Percentiles rank a stretch among this genome's conserved stretches.
These are phyloP conservation scores for Pleurotus tuoliensis DNA, from an alignment of 768 basidiomycete genomes.

Conservation along the genomic window DNA sequence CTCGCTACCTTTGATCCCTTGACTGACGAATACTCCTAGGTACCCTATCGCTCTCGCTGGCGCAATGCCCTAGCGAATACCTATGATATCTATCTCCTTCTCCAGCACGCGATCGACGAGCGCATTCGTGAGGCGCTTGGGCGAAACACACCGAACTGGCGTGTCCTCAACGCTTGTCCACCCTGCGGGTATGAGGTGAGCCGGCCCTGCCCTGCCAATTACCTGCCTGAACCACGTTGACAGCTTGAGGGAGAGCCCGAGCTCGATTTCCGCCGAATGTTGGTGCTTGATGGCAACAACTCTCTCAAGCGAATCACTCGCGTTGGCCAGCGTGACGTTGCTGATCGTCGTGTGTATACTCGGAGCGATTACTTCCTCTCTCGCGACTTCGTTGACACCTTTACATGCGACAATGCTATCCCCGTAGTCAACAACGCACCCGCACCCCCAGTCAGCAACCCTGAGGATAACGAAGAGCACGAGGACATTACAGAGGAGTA, in stretches of 20 bases:
- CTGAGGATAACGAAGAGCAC: no score
- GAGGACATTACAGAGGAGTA: constrained; percentile 3
- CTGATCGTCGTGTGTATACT: neutral
- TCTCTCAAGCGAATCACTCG: constrained; percentile 15
- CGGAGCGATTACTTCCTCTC: constrained; percentile 3
- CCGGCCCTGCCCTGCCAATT: neutral
- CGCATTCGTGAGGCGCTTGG: constrained; percentile 12
- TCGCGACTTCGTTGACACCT: constrained; percentile 1
- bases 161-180: constrained; percentile 22
- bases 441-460: neutral
- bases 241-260: constrained; percentile 18
- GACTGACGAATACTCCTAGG: constrained; percentile 11
- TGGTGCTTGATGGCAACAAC: constrained; percentile 23
- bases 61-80: constrained; percentile 14
- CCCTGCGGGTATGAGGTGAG: constrained; percentile 18
- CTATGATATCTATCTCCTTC: constrained; percentile 17
- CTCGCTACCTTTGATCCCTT: neutral
- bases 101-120: constrained; percentile 9
- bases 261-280: constrained; percentile 15
- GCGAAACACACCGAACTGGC: constrained; percentile 15
- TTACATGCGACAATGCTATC: neutral
- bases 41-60: constrained; percentile 15
- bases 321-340: constrained; percentile 7
- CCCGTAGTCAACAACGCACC: no score
- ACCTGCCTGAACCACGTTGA: no score